Base-by-base conservation (phyloP, 169 alveolate genomes). In the Miamiensis avidus region DNA sequence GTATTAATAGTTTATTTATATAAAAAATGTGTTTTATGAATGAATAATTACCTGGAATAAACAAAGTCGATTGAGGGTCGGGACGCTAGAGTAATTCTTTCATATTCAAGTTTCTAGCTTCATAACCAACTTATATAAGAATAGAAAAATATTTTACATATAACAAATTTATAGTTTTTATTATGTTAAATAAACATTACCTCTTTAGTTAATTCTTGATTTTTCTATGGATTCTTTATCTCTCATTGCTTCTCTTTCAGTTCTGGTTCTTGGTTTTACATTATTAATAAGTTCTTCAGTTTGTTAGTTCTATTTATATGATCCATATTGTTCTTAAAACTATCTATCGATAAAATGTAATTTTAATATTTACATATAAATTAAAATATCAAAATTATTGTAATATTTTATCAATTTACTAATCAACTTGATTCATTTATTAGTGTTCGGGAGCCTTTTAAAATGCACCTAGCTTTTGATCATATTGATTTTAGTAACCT, bases 211-310 rank as follows among this genome's bases (percentile, higher is more conserved):
- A 11, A 89, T 91, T 64, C 93, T 65, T 65, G 82, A 69, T 84
- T 86, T 89, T 84, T 89, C 93, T 11, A 84, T 85, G 27, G 86
- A 81, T 73, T 89, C 93, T 32, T 88, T 81, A 77, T 89, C 89
- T 32, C 83, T 74, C 88, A 81, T 81, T 15, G 85, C 89, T 81
- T 75, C 97, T 87, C 98, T 89, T 87, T 96, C 98, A 73, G 89
- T 91, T 76, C 98, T 90, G 31, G 97, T 94, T 82, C 97, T 82
- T 30, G 98, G 97, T 29, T 90, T 90, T 31, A 95, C 92, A 82
- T 91, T 92, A 82, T 92, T 93, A 86, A 90, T 49, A 49, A 49
- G 82, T 76, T 75, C 69, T 20, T 49, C 69, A 4, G 69, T 49
- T 49, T 49, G 4, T 49, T 49, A 49, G 20, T 49, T 49, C 69